Evolutionary conservation across 352 stramenopile genomes (phyloP).

Genomic region (Globisporangium splendens): DNA sequence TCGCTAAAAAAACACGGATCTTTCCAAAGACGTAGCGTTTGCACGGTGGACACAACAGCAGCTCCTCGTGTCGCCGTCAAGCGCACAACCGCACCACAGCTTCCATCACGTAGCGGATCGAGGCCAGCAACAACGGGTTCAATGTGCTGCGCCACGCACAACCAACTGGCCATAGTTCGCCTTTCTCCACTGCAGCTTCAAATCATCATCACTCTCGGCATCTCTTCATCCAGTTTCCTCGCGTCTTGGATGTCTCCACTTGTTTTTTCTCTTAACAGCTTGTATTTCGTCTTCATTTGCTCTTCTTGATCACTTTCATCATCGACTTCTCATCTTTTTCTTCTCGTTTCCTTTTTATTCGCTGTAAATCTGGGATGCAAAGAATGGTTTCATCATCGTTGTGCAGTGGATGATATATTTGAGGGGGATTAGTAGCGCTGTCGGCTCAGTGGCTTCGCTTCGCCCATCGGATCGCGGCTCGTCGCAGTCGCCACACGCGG

Average conservation of each 20-base stretch:
- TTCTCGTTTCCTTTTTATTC: constrained; percentile 5
- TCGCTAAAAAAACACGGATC: constrained; percentile 32
- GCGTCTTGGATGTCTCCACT: constrained; percentile 2
- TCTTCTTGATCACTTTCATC: constrained; percentile 22
- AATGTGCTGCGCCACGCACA: background rate
- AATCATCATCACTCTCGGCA: constrained; percentile 8
- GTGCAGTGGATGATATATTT: constrained; percentile 3
- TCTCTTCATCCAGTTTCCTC: constrained; percentile 6
- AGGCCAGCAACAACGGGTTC: background rate
- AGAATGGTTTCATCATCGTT: constrained; percentile 5
- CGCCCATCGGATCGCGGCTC: constrained; percentile 52
- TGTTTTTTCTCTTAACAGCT: constrained; percentile 1
- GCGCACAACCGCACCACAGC: background rate
- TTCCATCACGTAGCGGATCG: background rate
- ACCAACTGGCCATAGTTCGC: background rate
- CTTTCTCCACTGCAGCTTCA: constrained; percentile 2
- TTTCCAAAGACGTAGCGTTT: constrained; percentile 22
- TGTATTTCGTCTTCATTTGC: constrained; percentile 1
- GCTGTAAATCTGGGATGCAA: constrained; percentile 7
- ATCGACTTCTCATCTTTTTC: constrained; percentile 11
- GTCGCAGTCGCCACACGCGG: constrained; percentile 57
- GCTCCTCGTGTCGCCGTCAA: background rate
- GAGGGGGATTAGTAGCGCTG: constrained; percentile 62
- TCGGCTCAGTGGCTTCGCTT: constrained; percentile 70
- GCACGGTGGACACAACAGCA: constrained; percentile 11